Conservation (phyloP, 106 monocot species). For the Allium sativum region DNA sequence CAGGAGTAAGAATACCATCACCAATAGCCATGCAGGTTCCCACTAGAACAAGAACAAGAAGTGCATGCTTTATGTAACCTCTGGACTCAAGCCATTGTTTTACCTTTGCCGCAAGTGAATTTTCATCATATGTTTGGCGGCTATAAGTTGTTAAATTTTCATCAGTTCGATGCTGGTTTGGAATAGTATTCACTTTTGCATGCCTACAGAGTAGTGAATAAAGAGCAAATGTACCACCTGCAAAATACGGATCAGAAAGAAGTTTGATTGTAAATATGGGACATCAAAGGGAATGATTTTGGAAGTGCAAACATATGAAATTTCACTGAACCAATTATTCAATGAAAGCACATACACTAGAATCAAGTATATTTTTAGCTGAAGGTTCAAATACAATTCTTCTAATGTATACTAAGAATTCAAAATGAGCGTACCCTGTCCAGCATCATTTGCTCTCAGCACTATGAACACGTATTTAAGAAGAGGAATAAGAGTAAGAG, state of each 20-base stretch:
- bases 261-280: neutral
- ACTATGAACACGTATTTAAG: conserved; percentile 83
- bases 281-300: too few relatives aligned
- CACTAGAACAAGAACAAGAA: conserved; percentile 82
- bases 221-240: conserved; percentile 84
- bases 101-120: conserved; percentile 66
- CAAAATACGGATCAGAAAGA: neutral
- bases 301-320: too few relatives aligned
- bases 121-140: conserved; percentile 57
- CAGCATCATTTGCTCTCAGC: conserved; percentile 83
- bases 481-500: conserved; percentile 79
- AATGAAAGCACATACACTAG: too few relatives aligned
- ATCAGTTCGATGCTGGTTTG: conserved; percentile 86
- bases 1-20: conserved; percentile 90
- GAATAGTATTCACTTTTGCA: conserved; percentile 79
- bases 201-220: conserved; percentile 82
- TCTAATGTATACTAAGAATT: too few relatives aligned
- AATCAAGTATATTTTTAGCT: neutral
- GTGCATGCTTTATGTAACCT: conserved; percentile 51
- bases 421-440: conserved; percentile 48
- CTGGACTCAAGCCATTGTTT: conserved; percentile 64
- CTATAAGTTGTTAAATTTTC: conserved; percentile 87
- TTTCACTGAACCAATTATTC: too few relatives aligned
- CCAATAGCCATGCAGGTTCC: conserved; percentile 87
- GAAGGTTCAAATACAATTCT: too few relatives aligned